These are phyloP conservation scores for Powellomyces hirtus DNA, from an alignment of 192 early-diverging fungal species.

Conservation along the genomic window DNA sequence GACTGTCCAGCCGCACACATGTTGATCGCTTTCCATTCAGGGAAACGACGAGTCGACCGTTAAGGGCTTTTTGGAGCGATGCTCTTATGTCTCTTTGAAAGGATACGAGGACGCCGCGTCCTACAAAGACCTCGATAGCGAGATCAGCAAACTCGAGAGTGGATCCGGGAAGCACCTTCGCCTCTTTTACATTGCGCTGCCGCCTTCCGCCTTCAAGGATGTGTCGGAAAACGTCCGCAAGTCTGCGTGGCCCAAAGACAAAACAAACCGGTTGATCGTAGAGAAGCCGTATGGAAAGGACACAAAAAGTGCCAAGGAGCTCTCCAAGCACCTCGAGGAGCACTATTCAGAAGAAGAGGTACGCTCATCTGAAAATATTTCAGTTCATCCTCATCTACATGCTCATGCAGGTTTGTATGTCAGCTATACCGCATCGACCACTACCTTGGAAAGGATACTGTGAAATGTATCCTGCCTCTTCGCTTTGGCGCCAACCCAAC, in stretches of 20 bases:
- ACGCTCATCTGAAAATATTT: not conserved
- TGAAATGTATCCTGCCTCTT: constrained; percentile 79
- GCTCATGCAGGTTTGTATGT: not conserved
- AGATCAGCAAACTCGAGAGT: constrained; percentile 54
- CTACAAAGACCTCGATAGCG: constrained; percentile 58
- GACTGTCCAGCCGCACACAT: no score
- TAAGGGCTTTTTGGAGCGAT: constrained; percentile 57
- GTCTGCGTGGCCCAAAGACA: constrained; percentile 58
- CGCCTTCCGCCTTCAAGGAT: constrained; percentile 81
- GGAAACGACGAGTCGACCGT: constrained; percentile 51
- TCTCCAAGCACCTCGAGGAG: constrained; percentile 60
- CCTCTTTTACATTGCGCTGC: constrained; percentile 85
- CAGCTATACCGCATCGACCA: constrained; percentile 91
- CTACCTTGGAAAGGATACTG: constrained; percentile 92
- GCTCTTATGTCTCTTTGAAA: constrained; percentile 69
- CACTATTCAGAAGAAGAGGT: constrained; percentile 78
- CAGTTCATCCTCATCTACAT: not conserved
- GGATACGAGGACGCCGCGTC: constrained; percentile 66
- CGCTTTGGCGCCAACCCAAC: constrained; percentile 72
- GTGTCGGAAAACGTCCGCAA: constrained; percentile 65
- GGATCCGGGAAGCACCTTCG: constrained; percentile 54
- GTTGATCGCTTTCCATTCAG: constrained; percentile 27
- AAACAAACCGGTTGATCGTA: constrained; percentile 78
- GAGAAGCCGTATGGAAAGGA: constrained; percentile 93
- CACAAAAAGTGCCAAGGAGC: constrained; percentile 67